Evolutionary conservation across 208 protist genomes (phyloP).

Genomic region (Endotrypanum monterogeii): DNA sequence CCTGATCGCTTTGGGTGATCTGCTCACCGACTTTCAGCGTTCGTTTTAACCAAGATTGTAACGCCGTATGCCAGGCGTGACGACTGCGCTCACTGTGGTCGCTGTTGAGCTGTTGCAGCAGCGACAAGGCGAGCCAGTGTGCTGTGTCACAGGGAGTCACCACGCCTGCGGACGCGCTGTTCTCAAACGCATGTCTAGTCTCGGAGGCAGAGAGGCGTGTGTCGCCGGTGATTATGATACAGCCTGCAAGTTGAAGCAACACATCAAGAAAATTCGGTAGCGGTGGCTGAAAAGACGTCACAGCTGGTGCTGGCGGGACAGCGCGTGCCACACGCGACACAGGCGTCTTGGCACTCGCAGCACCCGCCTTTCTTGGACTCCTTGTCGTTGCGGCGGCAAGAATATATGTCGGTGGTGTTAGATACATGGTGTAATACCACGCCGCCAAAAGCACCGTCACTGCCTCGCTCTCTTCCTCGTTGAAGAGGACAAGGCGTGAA

Average conservation of each 20-base stretch:
- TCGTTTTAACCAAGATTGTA: conserved; percentile 68
- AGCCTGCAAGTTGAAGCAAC: conserved; percentile 44
- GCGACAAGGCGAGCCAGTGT: conserved; percentile 65
- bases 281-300: neutral
- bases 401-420: conserved; percentile 27
- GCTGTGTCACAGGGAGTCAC: conserved; percentile 34
- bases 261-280: conserved; percentile 36
- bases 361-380: neutral
- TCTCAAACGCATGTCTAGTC: conserved; percentile 29
- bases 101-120: conserved; percentile 77
- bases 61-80: conserved; percentile 55
- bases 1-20: conserved; percentile 1
- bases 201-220: conserved; percentile 31
- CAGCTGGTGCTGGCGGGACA: neutral
- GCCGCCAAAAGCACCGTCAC: conserved; percentile 50
- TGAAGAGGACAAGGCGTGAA: conserved; percentile 18
- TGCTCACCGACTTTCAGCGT: conserved; percentile 28
- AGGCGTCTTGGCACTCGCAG: neutral
- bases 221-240: conserved; percentile 26
- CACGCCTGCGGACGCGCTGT: conserved; percentile 2
- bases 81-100: conserved; percentile 12
- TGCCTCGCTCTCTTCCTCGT: conserved; percentile 31
- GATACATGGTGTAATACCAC: conserved; percentile 69
- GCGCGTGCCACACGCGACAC: neutral
- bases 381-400: neutral